These are phyloP conservation scores for Aspergillus asperescens DNA, from an alignment of 495 filamentous ascomycete species.

Conservation along the genomic window DNA sequence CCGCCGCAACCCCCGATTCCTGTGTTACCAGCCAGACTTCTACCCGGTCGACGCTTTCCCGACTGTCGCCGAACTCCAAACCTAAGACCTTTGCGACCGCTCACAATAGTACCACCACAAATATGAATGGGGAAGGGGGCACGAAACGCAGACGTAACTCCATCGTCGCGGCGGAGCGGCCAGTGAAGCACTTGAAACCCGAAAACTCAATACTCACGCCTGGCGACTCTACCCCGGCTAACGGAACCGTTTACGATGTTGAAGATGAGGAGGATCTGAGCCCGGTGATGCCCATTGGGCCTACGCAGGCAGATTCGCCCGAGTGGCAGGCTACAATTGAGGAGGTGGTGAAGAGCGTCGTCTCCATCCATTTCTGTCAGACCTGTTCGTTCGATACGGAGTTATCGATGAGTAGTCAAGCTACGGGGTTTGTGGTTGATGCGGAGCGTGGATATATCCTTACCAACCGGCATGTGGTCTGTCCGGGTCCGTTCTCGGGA, in stretches of 20 bases:
- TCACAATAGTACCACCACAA: constrained; percentile 40
- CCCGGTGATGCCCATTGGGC: constrained; percentile 34
- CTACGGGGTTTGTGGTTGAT: constrained; percentile 97
- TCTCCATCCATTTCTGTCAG: constrained; percentile 98
- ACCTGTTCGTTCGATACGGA: constrained; percentile 98
- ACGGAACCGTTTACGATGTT: constrained; percentile 45
- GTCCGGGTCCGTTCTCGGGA: constrained; percentile 93
- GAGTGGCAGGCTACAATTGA: constrained; percentile 98
- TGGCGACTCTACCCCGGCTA: constrained; percentile 43
- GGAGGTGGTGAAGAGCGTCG: constrained; percentile 83
- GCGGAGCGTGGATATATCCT: constrained; percentile 88
- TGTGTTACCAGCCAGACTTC: neutral
- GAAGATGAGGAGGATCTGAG: constrained; percentile 45
- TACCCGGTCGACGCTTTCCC: constrained; percentile 9
- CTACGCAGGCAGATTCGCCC: constrained; percentile 70
- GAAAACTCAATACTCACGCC: constrained; percentile 39
- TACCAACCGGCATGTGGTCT: constrained; percentile 92
- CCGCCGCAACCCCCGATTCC: neutral
- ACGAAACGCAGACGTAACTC: constrained; percentile 60
- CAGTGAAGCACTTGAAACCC: constrained; percentile 51
- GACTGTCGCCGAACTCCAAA: constrained; percentile 3
- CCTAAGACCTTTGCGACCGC: neutral
- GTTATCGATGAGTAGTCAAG: constrained; percentile 85
- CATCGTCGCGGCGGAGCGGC: constrained; percentile 47
- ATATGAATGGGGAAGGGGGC: constrained; percentile 45